Conservation (phyloP, 805 yeast species). For the Wickerhamiella dianesei region DNA sequence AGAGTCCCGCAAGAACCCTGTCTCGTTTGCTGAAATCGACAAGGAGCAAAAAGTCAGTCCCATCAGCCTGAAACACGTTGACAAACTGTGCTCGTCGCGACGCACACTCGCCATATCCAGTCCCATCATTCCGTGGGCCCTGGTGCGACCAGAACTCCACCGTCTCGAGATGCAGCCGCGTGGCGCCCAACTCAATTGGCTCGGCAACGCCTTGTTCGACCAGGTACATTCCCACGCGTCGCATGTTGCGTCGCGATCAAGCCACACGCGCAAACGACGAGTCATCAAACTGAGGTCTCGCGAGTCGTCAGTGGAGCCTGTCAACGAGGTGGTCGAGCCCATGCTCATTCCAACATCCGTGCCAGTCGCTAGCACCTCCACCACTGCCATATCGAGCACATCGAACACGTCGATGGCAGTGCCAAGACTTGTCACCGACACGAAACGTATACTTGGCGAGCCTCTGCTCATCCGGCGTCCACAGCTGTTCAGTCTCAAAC, state of each 20-base stretch:
- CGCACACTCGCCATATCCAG: conserved; percentile 65
- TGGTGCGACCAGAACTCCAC: conserved; percentile 41
- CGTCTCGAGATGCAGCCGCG: conserved; percentile 11
- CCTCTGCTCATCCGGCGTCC: conserved; percentile 1
- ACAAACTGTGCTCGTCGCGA: conserved; percentile 57
- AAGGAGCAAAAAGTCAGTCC: conserved; percentile 54
- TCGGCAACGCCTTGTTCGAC: conserved; percentile 13
- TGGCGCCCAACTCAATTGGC: conserved; percentile 13
- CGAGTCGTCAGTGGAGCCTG: neutral
- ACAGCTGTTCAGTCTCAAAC: neutral
- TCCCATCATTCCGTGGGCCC: conserved; percentile 42
- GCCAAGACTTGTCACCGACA: conserved; percentile 1
- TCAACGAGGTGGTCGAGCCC: neutral
- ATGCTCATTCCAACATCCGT: neutral
- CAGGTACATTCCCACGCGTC: conserved; percentile 16
- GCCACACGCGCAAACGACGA: conserved; percentile 22
- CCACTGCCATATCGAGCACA: neutral
- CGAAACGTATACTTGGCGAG: neutral
- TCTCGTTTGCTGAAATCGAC: conserved; percentile 38
- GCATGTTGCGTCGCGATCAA: conserved; percentile 7
- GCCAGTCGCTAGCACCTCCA: neutral
- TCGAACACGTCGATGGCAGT: neutral
- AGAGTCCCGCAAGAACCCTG: conserved; percentile 5
- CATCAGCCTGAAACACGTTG: conserved; percentile 51
- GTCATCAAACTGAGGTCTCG: conserved; percentile 18